phyloP scores from a whole-genome alignment of 805 yeast species.

The Yarrowia alimentaria region DNA sequence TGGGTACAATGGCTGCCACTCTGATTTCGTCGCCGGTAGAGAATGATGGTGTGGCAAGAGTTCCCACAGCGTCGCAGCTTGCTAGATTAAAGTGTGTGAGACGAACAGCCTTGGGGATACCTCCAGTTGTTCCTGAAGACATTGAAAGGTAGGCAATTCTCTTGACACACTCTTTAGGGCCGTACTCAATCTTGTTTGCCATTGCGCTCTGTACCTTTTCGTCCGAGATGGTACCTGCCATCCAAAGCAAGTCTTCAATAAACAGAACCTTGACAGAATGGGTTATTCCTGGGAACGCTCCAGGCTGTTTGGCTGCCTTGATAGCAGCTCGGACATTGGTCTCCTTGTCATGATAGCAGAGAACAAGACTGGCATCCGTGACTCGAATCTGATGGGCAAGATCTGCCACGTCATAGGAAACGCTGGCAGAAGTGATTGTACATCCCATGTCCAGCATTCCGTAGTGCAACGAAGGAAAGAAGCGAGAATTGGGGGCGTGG shows the following conservation, averaged over 20 bases:
- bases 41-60: slow-evolving; percentile 43
- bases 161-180: slow-evolving; percentile 6
- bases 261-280: slow-evolving; percentile 2
- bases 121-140: slow-evolving; percentile 44
- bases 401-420: slow-evolving; percentile 5
- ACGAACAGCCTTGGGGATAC: slow-evolving; percentile 74
- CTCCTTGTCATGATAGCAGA: slow-evolving; percentile 4
- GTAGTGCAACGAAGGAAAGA: slow-evolving; percentile 5
- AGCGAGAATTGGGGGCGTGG: slow-evolving; percentile 9
- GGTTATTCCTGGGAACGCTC: slow-evolving; percentile 42
- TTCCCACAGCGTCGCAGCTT: slow-evolving; percentile 36
- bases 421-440: slow-evolving; percentile 3
- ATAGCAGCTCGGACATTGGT: neutral
- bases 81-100: slow-evolving; percentile 57
- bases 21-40: slow-evolving; percentile 9
- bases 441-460: slow-evolving; percentile 24
- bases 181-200: neutral
- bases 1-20: slow-evolving; percentile 11
- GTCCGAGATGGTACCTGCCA: neutral
- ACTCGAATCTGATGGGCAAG: slow-evolving; percentile 27
- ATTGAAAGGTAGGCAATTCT: slow-evolving; percentile 37
- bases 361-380: slow-evolving; percentile 10
- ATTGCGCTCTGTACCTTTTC: slow-evolving; percentile 1
- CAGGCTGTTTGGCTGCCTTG: slow-evolving; percentile 29
- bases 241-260: slow-evolving; percentile 1